Evolutionary conservation across 2,329 filamentous ascomycete genomes (phyloP).

Genomic region (Cytospora leucostoma): DNA sequence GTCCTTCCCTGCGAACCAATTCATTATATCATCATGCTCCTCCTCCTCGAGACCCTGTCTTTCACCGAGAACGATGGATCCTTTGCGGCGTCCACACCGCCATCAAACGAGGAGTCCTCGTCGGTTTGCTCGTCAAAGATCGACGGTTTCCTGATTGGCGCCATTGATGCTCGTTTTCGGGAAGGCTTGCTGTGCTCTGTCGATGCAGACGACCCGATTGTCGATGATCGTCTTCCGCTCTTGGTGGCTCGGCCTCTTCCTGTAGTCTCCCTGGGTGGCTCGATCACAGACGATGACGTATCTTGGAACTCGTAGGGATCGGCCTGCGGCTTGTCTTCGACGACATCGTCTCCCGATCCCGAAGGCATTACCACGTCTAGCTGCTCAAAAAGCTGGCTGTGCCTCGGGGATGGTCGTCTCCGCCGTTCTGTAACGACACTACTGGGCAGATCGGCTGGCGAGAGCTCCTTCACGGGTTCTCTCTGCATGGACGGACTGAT

Average conservation of each 20-base stretch:
- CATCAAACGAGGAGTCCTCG: slow-evolving; percentile 35
- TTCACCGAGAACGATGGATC: slow-evolving; percentile 26
- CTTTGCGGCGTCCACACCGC: slow-evolving; percentile 33
- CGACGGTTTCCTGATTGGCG: slow-evolving; percentile 39
- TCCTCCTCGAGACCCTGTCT: slow-evolving; percentile 47
- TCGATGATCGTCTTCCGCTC: slow-evolving; percentile 33
- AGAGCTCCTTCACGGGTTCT: slow-evolving; percentile 37
- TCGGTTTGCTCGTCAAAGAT: slow-evolving; percentile 36
- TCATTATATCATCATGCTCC: slow-evolving; percentile 57
- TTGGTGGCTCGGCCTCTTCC: slow-evolving; percentile 35
- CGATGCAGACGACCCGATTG: slow-evolving; percentile 27
- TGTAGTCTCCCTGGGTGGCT: slow-evolving; percentile 23
- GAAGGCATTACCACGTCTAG: not conserved
- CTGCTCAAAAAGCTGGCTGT: slow-evolving; percentile 22
- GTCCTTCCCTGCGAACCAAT: slow-evolving; percentile 38
- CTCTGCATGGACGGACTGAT: slow-evolving; percentile 45
- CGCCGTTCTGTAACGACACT: slow-evolving; percentile 43
- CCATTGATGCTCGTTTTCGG: slow-evolving; percentile 48
- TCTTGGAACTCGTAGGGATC: slow-evolving; percentile 60
- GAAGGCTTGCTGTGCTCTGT: slow-evolving; percentile 32
- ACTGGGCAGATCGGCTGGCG: slow-evolving; percentile 36
- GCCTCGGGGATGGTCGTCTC: slow-evolving; percentile 42
- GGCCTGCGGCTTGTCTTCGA: slow-evolving; percentile 4
- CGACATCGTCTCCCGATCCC: slow-evolving; percentile 8
- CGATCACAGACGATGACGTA: slow-evolving; percentile 48